Evolutionary conservation across 2,329 filamentous ascomycete genomes (phyloP), one percentile per base, ranked within the genome.

Genomic region (Didymella glomerata): DNA sequence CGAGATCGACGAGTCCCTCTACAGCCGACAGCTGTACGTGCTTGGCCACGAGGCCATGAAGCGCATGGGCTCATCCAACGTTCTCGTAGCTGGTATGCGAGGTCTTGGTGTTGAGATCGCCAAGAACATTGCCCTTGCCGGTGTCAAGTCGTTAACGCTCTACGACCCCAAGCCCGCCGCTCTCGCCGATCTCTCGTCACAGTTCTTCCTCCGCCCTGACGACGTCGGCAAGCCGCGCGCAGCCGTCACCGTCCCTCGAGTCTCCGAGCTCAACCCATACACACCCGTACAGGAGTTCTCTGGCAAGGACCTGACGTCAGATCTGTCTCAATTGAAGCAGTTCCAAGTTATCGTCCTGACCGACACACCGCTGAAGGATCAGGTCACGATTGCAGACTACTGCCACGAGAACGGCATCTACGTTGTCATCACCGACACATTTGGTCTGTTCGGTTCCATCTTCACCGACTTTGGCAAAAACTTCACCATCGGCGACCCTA

Each of bases 381-480:
- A 99, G 81, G 83, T 93, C 54, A 82, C 83, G 42, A 92, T 99
- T 66, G 91, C 91, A 66, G 93, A 98, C 70, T 98, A 94, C 81
- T 96, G 94, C 79, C 95, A 98, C 78, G 83, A 90, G 63, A 96
- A 98, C 78, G 90, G 91, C 63, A 97, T 99, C 68, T 97, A 92
- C 76, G 81, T 99, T 38, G 88, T 97, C 48, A 86, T 92, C 55
- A 88, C 92, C 7, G 93, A 97, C 73, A 96, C 91, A 0, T 97
- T 92, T 71, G 95, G 95, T 65, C 85, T 99, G 30, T 99, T 99
- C 74, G 95, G 95, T 49, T 91, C 90, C 66, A 90, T 99, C 68
- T 99, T 99, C 81, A 97, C 93, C 72, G 95, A 99, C 74, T 99
- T 99, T 75, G 95, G 95, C 68, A 88, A 94, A 73, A 91, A 95